Conservation (phyloP, 345 rosid genomes). For the Gossypium rotundifolium region DNA sequence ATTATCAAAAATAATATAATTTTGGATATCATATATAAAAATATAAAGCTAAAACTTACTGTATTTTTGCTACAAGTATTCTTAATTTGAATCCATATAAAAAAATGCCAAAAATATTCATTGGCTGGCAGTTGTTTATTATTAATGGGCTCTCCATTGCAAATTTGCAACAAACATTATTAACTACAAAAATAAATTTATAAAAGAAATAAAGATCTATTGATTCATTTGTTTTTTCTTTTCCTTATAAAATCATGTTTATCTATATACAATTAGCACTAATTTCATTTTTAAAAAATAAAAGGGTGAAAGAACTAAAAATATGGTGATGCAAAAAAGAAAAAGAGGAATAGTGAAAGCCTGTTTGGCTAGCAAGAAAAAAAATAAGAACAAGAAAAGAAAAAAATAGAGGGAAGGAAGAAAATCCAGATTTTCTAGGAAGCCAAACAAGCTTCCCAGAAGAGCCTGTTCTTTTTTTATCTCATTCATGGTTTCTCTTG, state of each 20-base stretch:
- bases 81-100: no score
- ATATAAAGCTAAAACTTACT: no score
- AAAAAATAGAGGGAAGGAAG: not conserved
- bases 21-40: no score
- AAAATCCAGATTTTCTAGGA: conserved; percentile 26
- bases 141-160: no score
- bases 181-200: no score
- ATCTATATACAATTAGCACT: not conserved
- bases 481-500: conserved; percentile 34
- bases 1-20: no score
- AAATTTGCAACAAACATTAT: no score
- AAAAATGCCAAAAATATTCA: no score
- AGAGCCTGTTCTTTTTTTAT: conserved; percentile 58
- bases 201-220: not conserved
- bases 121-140: no score
- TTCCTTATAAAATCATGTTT: not conserved
- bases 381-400: no score
- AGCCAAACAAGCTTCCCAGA: conserved; percentile 91
- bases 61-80: no score
- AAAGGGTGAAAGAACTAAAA: not conserved
- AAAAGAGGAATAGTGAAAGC: not conserved
- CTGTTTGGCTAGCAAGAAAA: not conserved
- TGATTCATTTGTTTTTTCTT: not conserved
- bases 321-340: not conserved
- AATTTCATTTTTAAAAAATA: not conserved